Evolutionary conservation across 345 rosid species (phyloP), one percentile per base, ranked within the genome.

Genomic region (Heritiera fomes): DNA sequence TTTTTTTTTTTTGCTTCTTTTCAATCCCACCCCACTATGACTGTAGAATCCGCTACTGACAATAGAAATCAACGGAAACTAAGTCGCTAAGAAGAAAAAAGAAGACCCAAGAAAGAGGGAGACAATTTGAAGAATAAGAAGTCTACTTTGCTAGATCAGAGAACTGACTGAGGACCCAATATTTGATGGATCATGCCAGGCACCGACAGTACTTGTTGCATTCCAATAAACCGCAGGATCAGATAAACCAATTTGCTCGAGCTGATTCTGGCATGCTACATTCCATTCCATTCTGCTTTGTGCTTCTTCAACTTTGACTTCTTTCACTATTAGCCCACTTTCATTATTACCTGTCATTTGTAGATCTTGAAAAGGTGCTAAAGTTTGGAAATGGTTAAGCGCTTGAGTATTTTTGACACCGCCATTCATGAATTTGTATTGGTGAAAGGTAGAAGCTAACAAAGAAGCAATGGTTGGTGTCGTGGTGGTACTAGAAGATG

Each of bases 181-280:
- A 83, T 84, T 91, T 74, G 88, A 72, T 59, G 91, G 92, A 84
- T 92, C 97, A 82, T 89, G 91, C 97, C 95, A 94, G 69, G 87
- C 84, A 80, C 86, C 84, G 53, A 79, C 82, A 34, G 38, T 34
- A 84, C 81, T 86, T 46, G 86, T 69, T 61, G 81, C 58, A 73
- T 82, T 86, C 91, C 93, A 90, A 71, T 82, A 87, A 75, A 84
- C 55, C 30, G 91, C 80, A 71, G 93, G 93, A 87, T 94, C 98
- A 49, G 85, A 81, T 56, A 86, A 81, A 32, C 87, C 89, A 38
- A 84, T 47, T 83, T 87, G 92, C 7, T 86, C 89, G 14, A 84
- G 80, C 72, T 81, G 90, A 79, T 83, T 81, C 84, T 84, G 85
- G 79, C 80, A 79, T 73, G 77, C 41, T 52, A 60, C 75, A 78